phyloP scores from a whole-genome alignment of 352 stramenopile genomes.

The Phytophthora sp. region DNA sequence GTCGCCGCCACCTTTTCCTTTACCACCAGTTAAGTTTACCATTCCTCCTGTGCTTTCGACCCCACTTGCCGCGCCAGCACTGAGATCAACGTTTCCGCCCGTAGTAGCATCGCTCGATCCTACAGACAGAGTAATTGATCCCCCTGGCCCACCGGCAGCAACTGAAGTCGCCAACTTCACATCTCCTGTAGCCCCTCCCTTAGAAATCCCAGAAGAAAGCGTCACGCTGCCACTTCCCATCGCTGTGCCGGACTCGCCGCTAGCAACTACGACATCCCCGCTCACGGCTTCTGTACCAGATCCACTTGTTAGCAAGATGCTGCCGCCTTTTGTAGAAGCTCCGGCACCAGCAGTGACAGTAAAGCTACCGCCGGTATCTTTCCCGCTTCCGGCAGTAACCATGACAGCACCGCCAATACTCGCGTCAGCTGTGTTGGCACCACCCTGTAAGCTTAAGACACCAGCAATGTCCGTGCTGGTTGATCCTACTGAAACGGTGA shows the following conservation, averaged over 20 bases:
- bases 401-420: constrained; percentile 28
- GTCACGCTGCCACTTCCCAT: constrained; percentile 29
- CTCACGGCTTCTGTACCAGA: constrained; percentile 28
- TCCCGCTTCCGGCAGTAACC: constrained; percentile 21
- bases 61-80: constrained; percentile 26
- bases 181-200: constrained; percentile 27
- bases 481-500: constrained; percentile 26
- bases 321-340: constrained; percentile 33
- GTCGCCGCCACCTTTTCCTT: constrained; percentile 19
- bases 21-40: neutral
- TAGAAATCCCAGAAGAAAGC: constrained; percentile 32
- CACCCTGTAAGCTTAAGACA: constrained; percentile 26
- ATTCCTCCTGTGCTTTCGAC: constrained; percentile 6
- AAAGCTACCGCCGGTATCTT: constrained; percentile 25
- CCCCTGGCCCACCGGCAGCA: constrained; percentile 23
- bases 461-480: constrained; percentile 11
- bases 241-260: constrained; percentile 13
- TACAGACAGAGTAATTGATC: constrained; percentile 32
- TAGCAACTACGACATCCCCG: constrained; percentile 37
- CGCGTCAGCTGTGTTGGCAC: constrained; percentile 12
- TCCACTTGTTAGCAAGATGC: constrained; percentile 36
- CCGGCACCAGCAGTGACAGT: constrained; percentile 25
- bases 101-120: constrained; percentile 16
- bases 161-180: constrained; percentile 33
- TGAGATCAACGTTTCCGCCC: constrained; percentile 24